A percentile compares a stretch with the other conserved stretches of the same genome.
phyloP scores from a whole-genome alignment of 257 asterid genomes.

The Avicennia marina region DNA sequence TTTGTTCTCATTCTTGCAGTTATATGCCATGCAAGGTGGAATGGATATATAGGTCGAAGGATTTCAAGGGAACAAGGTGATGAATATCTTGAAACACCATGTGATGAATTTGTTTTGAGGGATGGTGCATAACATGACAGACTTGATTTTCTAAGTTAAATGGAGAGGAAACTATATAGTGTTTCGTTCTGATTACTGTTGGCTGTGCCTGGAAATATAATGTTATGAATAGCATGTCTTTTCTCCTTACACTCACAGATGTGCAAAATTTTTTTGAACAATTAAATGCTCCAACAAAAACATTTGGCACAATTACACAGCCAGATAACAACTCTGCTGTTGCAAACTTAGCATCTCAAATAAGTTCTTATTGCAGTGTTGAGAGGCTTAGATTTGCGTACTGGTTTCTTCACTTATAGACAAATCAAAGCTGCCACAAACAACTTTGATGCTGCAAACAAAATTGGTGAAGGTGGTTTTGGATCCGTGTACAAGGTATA shows the following conservation, averaged over 20 bases:
- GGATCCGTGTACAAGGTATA: constrained; percentile 65
- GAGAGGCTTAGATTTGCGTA: constrained; percentile 47
- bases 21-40: constrained; percentile 33
- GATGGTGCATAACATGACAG: not conserved
- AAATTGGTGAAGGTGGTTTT: constrained; percentile 73
- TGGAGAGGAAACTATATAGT: too few species aligned
- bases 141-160: too few species aligned
- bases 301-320: too few species aligned
- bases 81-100: not conserved
- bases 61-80: constrained; percentile 59
- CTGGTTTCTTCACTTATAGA: constrained; percentile 46
- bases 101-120: not conserved
- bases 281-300: too few species aligned
- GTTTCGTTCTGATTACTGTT: too few species aligned
- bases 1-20: constrained; percentile 28
- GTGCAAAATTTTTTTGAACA: too few species aligned
- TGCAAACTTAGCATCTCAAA: not conserved
- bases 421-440: constrained; percentile 60
- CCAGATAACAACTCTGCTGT: too few species aligned
- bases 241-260: too few species aligned
- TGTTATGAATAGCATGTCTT: too few species aligned
- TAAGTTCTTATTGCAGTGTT: constrained; percentile 30
- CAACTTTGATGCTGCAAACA: too few species aligned
- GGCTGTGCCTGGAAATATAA: too few species aligned
- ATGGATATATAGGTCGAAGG: constrained; percentile 21